Base-by-base conservation (phyloP, 1,139 yeast species). In the Sugiyamaella pinicola region DNA sequence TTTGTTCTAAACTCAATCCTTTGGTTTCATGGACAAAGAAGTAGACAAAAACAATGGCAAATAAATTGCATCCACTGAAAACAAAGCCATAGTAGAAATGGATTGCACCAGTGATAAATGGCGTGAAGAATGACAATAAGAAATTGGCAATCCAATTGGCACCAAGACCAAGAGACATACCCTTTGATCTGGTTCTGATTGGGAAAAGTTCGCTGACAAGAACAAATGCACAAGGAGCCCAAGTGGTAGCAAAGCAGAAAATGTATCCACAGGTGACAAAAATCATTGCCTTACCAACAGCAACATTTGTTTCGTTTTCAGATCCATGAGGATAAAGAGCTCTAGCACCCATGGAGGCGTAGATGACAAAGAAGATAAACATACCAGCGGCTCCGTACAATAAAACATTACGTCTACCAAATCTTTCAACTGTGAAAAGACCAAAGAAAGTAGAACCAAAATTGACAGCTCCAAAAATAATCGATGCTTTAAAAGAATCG, bases 211-310 rank as follows among this genome's bases (percentile, higher is more conserved):
- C 96, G 37, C 93, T 84, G 51, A 85, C 80, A 61, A 87, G 84
- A 52, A 85, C 85, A 80, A 83, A 89, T 41, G 84, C 85, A 66
- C 85, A 82, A 64, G 95, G 93, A 58, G 93, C 96, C 95, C 96
- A 88, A 5, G 96, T 84, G 35, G 86, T 79, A 29, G 96, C 93
- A 68, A 88, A 89, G 75, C 81, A 84, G 79, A 85, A 85, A 59
- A 89, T 86, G 74, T 82, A 89, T 57, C 86, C 68, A 70, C 93
- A 85, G 28, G 91, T 82, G 62, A 88, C 80, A 64, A 86, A 83
- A 68, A 88, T 85, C 88, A 82, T 79, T 42, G 62, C 66, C 39
- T 58, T 58, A 21, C 64, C 64, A 26, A 61, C 78, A n/a, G 72
- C 65, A 80, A 77, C 77, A 57, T 78, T 82, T 72, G 80, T 64